These are phyloP conservation scores for Colletotrichum liriopes DNA, from an alignment of 2,329 filamentous ascomycete genomes.

Conservation along the genomic window DNA sequence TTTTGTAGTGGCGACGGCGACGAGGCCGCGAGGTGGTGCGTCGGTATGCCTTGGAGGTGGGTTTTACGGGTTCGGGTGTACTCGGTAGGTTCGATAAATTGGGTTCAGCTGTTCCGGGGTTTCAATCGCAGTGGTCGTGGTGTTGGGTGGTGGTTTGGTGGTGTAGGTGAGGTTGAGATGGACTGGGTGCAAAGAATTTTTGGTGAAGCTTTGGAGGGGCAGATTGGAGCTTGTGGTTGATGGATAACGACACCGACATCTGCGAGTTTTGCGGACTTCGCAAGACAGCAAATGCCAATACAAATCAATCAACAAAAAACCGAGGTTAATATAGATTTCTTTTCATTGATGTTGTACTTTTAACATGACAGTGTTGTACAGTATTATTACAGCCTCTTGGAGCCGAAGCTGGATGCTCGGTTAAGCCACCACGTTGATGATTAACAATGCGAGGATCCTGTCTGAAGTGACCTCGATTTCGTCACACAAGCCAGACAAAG, in stretches of 20 bases:
- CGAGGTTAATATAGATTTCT: not conserved
- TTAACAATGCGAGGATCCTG: not conserved
- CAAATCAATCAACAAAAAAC: not conserved
- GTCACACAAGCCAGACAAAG: not conserved
- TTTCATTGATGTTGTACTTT: slow-evolving; percentile 13
- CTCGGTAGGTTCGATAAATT: not conserved
- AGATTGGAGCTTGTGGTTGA: slow-evolving; percentile 22
- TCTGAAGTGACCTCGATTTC: not conserved
- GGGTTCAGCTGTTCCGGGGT: not conserved
- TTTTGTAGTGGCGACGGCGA: not conserved
- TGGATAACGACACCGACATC: not conserved
- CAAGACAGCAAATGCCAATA: not conserved
- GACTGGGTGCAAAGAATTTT: slow-evolving; percentile 39
- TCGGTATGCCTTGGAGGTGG: not conserved
- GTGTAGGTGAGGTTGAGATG: slow-evolving; percentile 24
- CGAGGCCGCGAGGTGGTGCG: not conserved
- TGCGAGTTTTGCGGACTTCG: not conserved
- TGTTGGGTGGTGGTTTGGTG: slow-evolving; percentile 19
- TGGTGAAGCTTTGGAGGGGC: slow-evolving; percentile 42
- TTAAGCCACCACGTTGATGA: not conserved
- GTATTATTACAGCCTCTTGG: not conserved
- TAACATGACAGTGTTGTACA: slow-evolving; percentile 25
- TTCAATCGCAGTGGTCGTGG: not conserved
- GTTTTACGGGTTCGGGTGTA: not conserved
- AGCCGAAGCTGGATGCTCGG: not conserved